Evolutionary conservation across 768 basidiomycete species (phyloP).

Genomic region (Kwoniella europaea): DNA sequence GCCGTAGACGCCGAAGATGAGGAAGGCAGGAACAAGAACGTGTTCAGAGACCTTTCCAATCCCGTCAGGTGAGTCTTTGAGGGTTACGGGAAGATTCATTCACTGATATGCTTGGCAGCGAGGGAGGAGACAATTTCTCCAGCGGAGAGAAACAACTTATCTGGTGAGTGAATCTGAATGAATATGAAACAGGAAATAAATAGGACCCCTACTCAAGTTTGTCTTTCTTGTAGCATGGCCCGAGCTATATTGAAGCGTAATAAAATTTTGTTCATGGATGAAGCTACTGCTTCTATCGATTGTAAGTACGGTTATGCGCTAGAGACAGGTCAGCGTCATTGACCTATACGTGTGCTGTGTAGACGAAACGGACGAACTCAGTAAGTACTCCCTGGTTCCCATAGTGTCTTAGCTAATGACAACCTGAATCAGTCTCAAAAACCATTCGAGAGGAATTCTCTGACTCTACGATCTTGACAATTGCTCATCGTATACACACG

Average conservation of each 20-base stretch:
- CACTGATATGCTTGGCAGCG: conserved; percentile 48
- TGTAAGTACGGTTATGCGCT: conserved; percentile 51
- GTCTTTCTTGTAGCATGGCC: conserved; percentile 67
- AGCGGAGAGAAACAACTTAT: conserved; percentile 75
- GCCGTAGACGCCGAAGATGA: conserved; percentile 31
- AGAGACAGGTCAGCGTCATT: neutral
- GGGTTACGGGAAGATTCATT: neutral
- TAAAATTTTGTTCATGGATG: conserved; percentile 82
- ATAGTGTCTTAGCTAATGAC: neutral
- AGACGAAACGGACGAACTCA: conserved; percentile 86
- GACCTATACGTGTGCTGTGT: neutral
- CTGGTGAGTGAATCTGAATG: conserved; percentile 55
- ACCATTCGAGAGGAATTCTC: conserved; percentile 64
- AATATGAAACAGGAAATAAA: neutral
- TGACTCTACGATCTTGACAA: conserved; percentile 79
- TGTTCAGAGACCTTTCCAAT: conserved; percentile 51
- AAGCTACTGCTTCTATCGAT: conserved; percentile 73
- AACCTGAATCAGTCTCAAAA: conserved; percentile 42
- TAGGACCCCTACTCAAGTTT: neutral
- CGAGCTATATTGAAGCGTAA: conserved; percentile 79
- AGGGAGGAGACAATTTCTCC: conserved; percentile 89
- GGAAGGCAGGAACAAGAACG: conserved; percentile 52
- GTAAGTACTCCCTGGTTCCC: conserved; percentile 61
- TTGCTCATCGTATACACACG: conserved; percentile 78
- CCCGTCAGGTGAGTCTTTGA: conserved; percentile 34